Conservation (phyloP, 202 grass and related monocot species). For the Eragrostis tef region DNA sequence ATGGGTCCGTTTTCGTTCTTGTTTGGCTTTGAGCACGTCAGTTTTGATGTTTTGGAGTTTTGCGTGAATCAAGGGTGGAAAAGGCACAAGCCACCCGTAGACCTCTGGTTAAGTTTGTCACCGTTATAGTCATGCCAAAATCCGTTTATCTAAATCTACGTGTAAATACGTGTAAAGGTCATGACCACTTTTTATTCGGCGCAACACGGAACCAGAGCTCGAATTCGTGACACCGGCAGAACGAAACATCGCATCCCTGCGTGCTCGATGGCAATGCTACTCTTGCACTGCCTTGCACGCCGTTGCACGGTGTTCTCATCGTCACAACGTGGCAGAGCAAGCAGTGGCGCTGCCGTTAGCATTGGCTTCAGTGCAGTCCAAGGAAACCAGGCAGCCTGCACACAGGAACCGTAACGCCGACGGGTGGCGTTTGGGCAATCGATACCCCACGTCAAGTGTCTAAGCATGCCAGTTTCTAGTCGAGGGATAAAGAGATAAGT, state of each 20-base stretch:
- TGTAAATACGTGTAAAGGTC: conserved; percentile 22
- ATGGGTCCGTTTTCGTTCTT: background rate
- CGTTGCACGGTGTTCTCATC: no score
- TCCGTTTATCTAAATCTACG: background rate
- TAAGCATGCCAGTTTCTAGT: background rate
- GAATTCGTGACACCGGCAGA: background rate
- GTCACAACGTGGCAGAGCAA: background rate
- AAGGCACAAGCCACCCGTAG: background rate
- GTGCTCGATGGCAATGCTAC: background rate
- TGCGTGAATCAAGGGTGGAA: background rate
- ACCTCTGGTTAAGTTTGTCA: conserved; percentile 2
- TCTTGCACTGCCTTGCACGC: background rate
- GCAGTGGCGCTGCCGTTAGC: background rate
- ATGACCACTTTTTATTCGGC: background rate
- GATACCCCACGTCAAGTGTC: no score
- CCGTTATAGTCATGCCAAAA: background rate
- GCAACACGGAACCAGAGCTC: background rate
- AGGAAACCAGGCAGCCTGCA: conserved; percentile 1
- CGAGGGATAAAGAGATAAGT: background rate
- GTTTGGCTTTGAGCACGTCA: background rate
- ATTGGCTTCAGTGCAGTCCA: background rate
- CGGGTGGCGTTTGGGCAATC: background rate
- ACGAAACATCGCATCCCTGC: background rate
- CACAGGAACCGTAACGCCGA: background rate
- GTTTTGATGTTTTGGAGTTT: background rate